phyloP scores from a whole-genome alignment of 768 basidiomycete species.

The Hericium coralloides region DNA sequence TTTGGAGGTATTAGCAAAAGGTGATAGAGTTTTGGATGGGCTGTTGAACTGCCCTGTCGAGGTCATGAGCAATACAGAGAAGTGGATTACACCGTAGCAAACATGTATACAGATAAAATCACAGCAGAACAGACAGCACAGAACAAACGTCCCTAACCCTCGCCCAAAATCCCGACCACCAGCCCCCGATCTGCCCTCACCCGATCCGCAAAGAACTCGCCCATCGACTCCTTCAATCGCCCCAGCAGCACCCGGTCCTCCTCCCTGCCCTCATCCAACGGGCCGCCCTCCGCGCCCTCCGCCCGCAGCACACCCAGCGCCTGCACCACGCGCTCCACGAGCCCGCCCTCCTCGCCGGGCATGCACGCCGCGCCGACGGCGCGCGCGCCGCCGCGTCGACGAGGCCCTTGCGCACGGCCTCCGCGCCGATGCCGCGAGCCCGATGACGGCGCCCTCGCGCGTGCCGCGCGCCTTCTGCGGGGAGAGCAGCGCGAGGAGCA shows the following conservation, averaged over 20 bases:
- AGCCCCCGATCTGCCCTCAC: constrained; percentile 51
- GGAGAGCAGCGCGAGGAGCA: constrained; percentile 75
- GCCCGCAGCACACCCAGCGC: constrained; percentile 54
- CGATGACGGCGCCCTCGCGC: constrained; percentile 84
- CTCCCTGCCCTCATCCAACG: constrained; percentile 40
- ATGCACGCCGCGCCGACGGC: constrained; percentile 63
- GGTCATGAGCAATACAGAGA: too few species aligned
- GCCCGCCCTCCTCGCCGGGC: constrained; percentile 30
- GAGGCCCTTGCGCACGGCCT: constrained; percentile 75
- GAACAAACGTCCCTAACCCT: not conserved
- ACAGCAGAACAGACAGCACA: not conserved
- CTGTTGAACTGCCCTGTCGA: too few species aligned
- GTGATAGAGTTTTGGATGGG: too few species aligned
- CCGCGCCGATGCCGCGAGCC: constrained; percentile 77
- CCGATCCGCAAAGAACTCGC: constrained; percentile 51
- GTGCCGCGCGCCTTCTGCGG: constrained; percentile 69
- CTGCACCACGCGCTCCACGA: constrained; percentile 57
- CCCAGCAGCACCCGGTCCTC: constrained; percentile 38
- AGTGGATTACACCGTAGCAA: too few species aligned
- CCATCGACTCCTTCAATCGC: constrained; percentile 45
- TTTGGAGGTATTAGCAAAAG: too few species aligned
- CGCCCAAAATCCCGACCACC: constrained; percentile 47
- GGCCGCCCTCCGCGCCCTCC: constrained; percentile 46
- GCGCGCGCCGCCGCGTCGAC: constrained; percentile 71
- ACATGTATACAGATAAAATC: too few species aligned